Evolutionary conservation across 108 stramenopile species (phyloP).

Genomic region (Cyclostephanos invisitatus): DNA sequence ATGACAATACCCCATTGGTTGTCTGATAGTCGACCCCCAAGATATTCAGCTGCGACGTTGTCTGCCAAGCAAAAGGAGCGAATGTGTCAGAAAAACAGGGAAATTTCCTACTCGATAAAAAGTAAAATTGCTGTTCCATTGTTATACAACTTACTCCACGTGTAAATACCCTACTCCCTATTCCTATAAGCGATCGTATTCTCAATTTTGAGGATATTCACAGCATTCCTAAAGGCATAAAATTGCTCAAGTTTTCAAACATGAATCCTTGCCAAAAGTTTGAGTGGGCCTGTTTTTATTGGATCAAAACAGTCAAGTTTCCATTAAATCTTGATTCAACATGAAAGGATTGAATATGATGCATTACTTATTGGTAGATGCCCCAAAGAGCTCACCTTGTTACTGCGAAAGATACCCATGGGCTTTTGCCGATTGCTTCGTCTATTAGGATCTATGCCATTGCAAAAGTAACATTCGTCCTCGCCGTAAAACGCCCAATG

Average conservation of each 20-base stretch:
- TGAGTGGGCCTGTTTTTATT: slow-evolving; percentile 20
- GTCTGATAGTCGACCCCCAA: slow-evolving; percentile 35
- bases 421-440: slow-evolving; percentile 8
- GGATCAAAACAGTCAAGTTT: neutral
- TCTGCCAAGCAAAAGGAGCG: neutral
- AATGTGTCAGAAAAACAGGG: neutral
- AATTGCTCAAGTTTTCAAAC: slow-evolving; percentile 35
- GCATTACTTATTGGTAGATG: no score
- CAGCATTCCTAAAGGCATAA: slow-evolving; percentile 21
- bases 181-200: slow-evolving; percentile 41
- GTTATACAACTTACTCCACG: slow-evolving; percentile 12
- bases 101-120: neutral
- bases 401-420: slow-evolving; percentile 38
- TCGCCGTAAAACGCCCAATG: slow-evolving; percentile 13
- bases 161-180: slow-evolving; percentile 33
- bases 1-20: slow-evolving; percentile 36
- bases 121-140: neutral
- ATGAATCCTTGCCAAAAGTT: slow-evolving; percentile 37
- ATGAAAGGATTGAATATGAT: neutral
- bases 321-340: neutral
- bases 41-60: slow-evolving; percentile 24
- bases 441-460: neutral
- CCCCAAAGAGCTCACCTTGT: slow-evolving; percentile 10
- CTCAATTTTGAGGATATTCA: slow-evolving; percentile 31
- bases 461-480: neutral